These are phyloP conservation scores for Phlebiopsis flavidoalba DNA, from an alignment of 768 basidiomycete genomes.

Conservation along the genomic window DNA sequence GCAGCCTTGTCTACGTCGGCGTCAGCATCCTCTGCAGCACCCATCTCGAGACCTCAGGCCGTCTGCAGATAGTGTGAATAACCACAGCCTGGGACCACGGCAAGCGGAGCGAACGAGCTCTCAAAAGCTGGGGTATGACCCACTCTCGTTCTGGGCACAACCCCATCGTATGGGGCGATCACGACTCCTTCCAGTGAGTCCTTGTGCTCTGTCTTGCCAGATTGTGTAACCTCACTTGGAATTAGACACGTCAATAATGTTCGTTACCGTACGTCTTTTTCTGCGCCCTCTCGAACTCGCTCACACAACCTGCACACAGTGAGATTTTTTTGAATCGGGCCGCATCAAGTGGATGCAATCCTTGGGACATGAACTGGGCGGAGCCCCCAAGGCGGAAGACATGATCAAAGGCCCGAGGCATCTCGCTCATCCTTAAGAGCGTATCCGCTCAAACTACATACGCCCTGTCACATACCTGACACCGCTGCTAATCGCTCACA, in stretches of 20 bases:
- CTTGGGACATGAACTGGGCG: constrained; percentile 56
- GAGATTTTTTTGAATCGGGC: constrained; percentile 67
- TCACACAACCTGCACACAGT: constrained; percentile 31
- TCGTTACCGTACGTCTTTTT: constrained; percentile 51
- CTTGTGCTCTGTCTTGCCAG: neutral
- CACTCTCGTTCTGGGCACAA: constrained; percentile 72
- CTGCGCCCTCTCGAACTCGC: neutral
- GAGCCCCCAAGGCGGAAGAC: constrained; percentile 44
- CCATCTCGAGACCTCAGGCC: neutral
- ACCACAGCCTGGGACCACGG: constrained; percentile 27
- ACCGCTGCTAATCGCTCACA: constrained; percentile 67
- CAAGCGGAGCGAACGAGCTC: constrained; percentile 37
- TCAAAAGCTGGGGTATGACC: constrained; percentile 52
- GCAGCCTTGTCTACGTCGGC: constrained; percentile 8
- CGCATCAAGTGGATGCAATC: constrained; percentile 65
- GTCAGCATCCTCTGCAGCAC: neutral
- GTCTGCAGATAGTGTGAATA: neutral
- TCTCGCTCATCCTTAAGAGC: constrained; percentile 73
- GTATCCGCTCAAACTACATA: constrained; percentile 60
- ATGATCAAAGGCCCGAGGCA: constrained; percentile 40
- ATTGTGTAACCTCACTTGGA: neutral
- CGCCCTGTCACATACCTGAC: constrained; percentile 71
- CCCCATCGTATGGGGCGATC: constrained; percentile 75
- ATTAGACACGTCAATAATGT: constrained; percentile 75
- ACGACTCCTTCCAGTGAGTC: constrained; percentile 72